A percentile compares a stretch with the other conserved stretches of the same genome.
phyloP scores from a whole-genome alignment of 2,329 filamentous ascomycete genomes.

The Ceratocystis lukuohia region DNA sequence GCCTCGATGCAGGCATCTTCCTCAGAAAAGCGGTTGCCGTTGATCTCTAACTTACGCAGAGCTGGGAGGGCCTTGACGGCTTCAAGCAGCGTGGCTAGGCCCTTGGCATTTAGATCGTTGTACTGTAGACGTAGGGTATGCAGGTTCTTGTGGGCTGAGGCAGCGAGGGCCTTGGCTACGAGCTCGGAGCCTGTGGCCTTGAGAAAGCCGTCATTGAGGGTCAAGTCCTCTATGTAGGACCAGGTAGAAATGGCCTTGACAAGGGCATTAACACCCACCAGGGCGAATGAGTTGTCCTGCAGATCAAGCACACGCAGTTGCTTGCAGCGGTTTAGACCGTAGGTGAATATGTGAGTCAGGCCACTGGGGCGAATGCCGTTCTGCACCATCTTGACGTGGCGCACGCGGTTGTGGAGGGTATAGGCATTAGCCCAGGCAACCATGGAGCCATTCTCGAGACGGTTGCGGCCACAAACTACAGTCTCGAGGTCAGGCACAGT shows the following conservation, averaged over 20 bases:
- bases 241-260: constrained; percentile 62
- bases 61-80: constrained; percentile 59
- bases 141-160: constrained; percentile 65
- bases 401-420: constrained; percentile 67
- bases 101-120: constrained; percentile 78
- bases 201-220: constrained; percentile 77
- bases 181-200: constrained; percentile 62
- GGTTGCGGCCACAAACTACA: constrained; percentile 92
- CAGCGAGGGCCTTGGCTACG: constrained; percentile 57
- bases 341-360: constrained; percentile 63
- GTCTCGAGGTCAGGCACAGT: constrained; percentile 78
- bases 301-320: constrained; percentile 68
- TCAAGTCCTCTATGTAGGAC: constrained; percentile 66
- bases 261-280: constrained; percentile 63
- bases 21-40: constrained; percentile 89
- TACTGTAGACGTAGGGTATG: constrained; percentile 76
- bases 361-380: constrained; percentile 95
- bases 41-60: constrained; percentile 77
- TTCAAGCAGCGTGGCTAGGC: constrained; percentile 55
- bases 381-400: constrained; percentile 90
- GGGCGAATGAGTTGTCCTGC: constrained; percentile 95
- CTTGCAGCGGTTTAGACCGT: constrained; percentile 60
- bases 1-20: constrained; percentile 60
- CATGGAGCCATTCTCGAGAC: constrained; percentile 94
- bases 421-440: constrained; percentile 83